These are phyloP conservation scores for Capsicum rhomboideum DNA, from an alignment of 257 asterid genomes.

Conservation along the genomic window DNA sequence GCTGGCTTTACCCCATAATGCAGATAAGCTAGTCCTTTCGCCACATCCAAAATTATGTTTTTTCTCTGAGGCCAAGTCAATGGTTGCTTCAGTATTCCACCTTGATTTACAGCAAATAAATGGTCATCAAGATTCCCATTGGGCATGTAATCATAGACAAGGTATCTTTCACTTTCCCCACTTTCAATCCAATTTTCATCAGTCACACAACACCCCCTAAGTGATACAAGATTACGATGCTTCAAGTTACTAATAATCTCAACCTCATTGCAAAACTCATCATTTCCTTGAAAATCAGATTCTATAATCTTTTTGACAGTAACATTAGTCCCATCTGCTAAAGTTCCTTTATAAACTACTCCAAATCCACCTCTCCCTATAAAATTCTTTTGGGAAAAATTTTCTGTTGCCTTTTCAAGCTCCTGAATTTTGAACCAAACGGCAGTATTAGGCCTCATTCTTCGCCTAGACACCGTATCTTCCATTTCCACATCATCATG, in stretches of 20 bases:
- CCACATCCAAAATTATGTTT: constrained; percentile 76
- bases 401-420: constrained; percentile 65
- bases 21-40: constrained; percentile 60
- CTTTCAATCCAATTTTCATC: constrained; percentile 24
- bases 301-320: constrained; percentile 74
- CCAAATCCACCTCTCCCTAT: constrained; percentile 92
- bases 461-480: constrained; percentile 32
- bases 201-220: constrained; percentile 78
- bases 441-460: constrained; percentile 62
- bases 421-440: constrained; percentile 66
- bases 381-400: constrained; percentile 53
- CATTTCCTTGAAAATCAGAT: constrained; percentile 65
- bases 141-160: constrained; percentile 80
- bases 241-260: constrained; percentile 86
- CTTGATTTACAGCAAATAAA: constrained; percentile 29
- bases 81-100: constrained; percentile 11
- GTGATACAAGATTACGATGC: constrained; percentile 84
- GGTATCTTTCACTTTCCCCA: constrained; percentile 53
- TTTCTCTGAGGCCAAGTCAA: constrained; percentile 82
- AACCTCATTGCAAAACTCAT: constrained; percentile 84
- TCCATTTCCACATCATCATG: constrained; percentile 25
- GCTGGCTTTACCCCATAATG: constrained; percentile 85
- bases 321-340: constrained; percentile 61
- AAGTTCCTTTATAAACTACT: constrained; percentile 60
- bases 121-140: constrained; percentile 84